Evolutionary conservation across 2,329 filamentous ascomycete genomes (phyloP).

Genomic region (Plectosphaerella cucumerina): DNA sequence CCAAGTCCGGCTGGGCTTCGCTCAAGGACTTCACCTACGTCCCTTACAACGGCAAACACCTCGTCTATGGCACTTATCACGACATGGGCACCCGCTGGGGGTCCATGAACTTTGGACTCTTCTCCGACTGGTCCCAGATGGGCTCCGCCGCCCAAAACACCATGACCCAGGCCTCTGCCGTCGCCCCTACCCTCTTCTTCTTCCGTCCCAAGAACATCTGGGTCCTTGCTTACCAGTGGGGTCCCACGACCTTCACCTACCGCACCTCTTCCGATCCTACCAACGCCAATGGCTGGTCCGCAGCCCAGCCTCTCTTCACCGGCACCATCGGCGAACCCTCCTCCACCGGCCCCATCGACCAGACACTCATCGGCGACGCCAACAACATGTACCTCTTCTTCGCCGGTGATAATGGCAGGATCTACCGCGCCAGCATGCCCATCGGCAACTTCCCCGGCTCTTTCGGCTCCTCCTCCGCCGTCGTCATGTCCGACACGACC

Average conservation of each 20-base stretch:
- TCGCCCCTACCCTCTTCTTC: slow-evolving; percentile 61
- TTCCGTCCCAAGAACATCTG: slow-evolving; percentile 58
- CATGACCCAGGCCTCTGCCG: slow-evolving; percentile 37
- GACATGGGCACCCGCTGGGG: slow-evolving; percentile 41
- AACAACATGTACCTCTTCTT: slow-evolving; percentile 66
- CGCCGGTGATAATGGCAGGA: slow-evolving; percentile 60
- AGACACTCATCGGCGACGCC: slow-evolving; percentile 58
- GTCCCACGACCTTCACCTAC: slow-evolving; percentile 55
- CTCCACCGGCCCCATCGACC: slow-evolving; percentile 55
- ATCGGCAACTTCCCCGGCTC: slow-evolving; percentile 56
- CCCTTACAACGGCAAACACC: slow-evolving; percentile 51
- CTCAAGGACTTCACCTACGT: slow-evolving; percentile 61
- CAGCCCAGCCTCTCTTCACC: slow-evolving; percentile 49
- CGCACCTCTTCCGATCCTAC: slow-evolving; percentile 53
- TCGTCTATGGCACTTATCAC: slow-evolving; percentile 55
- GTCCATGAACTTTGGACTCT: slow-evolving; percentile 54
- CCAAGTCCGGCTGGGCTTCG: slow-evolving; percentile 48
- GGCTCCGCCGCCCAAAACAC: slow-evolving; percentile 44
- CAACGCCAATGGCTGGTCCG: slow-evolving; percentile 53
- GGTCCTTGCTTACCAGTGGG: slow-evolving; percentile 66
- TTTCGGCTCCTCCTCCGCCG: slow-evolving; percentile 48
- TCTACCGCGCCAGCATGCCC: slow-evolving; percentile 61
- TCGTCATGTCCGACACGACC: slow-evolving; percentile 46
- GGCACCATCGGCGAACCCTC: slow-evolving; percentile 44
- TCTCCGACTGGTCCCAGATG: slow-evolving; percentile 51